These are phyloP conservation scores for Colletotrichum magnum DNA, from an alignment of 2,329 filamentous ascomycete genomes.

Conservation along the genomic window DNA sequence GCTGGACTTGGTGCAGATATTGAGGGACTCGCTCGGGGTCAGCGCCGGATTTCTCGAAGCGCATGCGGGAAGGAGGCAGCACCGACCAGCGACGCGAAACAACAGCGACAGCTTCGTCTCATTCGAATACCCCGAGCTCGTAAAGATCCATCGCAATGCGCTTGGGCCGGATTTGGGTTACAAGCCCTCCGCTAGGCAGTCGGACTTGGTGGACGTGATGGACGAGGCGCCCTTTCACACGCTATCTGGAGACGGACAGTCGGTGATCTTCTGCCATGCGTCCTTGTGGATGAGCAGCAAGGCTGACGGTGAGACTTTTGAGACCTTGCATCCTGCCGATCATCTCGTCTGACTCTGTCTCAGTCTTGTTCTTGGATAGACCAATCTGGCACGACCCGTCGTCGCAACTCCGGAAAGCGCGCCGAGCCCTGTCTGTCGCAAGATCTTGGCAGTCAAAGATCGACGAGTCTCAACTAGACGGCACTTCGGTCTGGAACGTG, in stretches of 20 bases:
- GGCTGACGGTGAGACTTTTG: constrained; percentile 38
- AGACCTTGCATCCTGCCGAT: neutral
- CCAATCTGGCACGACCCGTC: constrained; percentile 43
- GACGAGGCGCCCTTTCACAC: constrained; percentile 39
- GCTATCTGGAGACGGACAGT: constrained; percentile 42
- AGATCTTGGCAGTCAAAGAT: constrained; percentile 37
- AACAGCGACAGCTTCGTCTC: constrained; percentile 36
- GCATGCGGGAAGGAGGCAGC: constrained; percentile 45
- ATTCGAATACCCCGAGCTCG: constrained; percentile 51
- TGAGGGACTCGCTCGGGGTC: constrained; percentile 45
- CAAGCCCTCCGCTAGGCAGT: constrained; percentile 21
- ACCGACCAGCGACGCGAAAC: constrained; percentile 42
- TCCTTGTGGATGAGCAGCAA: constrained; percentile 50
- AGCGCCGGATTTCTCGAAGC: constrained; percentile 51
- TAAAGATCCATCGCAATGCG: constrained; percentile 32
- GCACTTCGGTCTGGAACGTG: constrained; percentile 39
- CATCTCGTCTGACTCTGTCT: constrained; percentile 4
- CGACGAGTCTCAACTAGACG: constrained; percentile 37
- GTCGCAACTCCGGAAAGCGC: constrained; percentile 41
- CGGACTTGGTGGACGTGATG: constrained; percentile 42
- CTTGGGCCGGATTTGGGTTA: constrained; percentile 13
- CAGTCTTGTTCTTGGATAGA: constrained; percentile 51
- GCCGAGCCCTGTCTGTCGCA: constrained; percentile 35
- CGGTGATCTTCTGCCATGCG: constrained; percentile 50
- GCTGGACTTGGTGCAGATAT: constrained; percentile 39